Percentiles rank a stretch among this genome's conserved stretches.
These are phyloP conservation scores for Calonectria hongkongensis DNA, from an alignment of 2,329 filamentous ascomycete species.

Conservation along the genomic window DNA sequence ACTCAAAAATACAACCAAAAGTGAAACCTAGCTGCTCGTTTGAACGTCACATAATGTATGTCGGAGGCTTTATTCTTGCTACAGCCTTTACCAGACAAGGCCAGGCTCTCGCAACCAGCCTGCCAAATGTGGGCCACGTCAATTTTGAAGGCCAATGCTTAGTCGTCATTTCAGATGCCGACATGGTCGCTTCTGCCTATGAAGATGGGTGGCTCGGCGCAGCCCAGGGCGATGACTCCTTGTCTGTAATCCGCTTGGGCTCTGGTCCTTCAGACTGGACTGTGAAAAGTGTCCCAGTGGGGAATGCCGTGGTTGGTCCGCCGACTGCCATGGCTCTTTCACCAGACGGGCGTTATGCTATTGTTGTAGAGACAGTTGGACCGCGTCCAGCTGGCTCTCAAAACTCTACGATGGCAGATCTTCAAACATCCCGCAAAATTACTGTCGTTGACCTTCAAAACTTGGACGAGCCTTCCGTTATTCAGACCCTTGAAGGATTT, in stretches of 20 bases:
- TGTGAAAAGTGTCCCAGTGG: background rate
- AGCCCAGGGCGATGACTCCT: background rate
- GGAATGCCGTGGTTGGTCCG: background rate
- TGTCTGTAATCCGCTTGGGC: background rate
- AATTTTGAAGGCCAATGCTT: background rate
- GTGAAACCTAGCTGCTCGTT: no score
- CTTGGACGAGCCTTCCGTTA: background rate
- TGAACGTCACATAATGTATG: no score
- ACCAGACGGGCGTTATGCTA: background rate
- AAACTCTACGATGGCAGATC: background rate
- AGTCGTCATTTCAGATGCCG: background rate
- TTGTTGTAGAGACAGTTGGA: constrained; percentile 2
- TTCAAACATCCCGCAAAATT: constrained; percentile 1
- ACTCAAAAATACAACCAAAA: no score
- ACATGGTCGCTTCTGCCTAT: constrained; percentile 6
- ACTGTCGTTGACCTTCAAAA: background rate
- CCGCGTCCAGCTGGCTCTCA: background rate
- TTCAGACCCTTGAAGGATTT: background rate
- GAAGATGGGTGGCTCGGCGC: background rate
- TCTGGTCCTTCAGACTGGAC: background rate
- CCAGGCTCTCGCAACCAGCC: background rate
- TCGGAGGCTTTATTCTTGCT: no score
- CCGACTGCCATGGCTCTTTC: background rate
- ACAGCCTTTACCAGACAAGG: no score
- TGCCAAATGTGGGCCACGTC: constrained; percentile 1